Percentiles rank a stretch among this genome's conserved stretches.
Conservation (phyloP, 2,329 filamentous ascomycete genomes). For the Aspergillus latus region DNA sequence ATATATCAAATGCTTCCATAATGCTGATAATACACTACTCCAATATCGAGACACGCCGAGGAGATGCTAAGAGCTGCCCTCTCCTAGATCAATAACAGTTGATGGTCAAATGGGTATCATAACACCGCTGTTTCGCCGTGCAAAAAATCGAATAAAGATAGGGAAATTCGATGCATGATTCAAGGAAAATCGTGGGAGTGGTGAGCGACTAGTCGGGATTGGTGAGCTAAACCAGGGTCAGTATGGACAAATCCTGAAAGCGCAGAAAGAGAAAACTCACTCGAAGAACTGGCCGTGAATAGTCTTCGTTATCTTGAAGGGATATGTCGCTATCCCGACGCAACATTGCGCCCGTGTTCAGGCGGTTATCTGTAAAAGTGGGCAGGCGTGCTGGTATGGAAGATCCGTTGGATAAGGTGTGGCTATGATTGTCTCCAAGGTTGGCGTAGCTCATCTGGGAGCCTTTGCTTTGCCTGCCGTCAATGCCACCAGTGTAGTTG, state of each 20-base stretch:
- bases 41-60: constrained; percentile 12
- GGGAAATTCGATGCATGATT: constrained; percentile 19
- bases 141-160: constrained; percentile 29
- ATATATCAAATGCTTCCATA: background rate
- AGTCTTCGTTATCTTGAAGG: constrained; percentile 50
- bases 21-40: constrained; percentile 15
- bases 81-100: constrained; percentile 23
- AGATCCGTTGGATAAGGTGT: constrained; percentile 26
- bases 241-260: background rate
- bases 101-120: constrained; percentile 42
- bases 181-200: constrained; percentile 12
- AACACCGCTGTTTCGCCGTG: constrained; percentile 35
- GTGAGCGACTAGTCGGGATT: constrained; percentile 34
- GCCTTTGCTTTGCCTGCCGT: constrained; percentile 34
- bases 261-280: constrained; percentile 28
- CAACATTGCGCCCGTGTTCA: constrained; percentile 45
- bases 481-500: constrained; percentile 31
- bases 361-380: constrained; percentile 45
- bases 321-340: constrained; percentile 46
- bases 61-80: constrained; percentile 1
- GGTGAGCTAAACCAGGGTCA: constrained; percentile 31
- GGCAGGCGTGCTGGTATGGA: constrained; percentile 27
- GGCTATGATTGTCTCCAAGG: constrained; percentile 29
- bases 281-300: constrained; percentile 47
- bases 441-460: constrained; percentile 38